Percentiles rank a stretch among this genome's conserved stretches.
Evolutionary conservation across 1,284 basidiomycete genomes (phyloP).

Genomic region (Moniliophthora roreri): DNA sequence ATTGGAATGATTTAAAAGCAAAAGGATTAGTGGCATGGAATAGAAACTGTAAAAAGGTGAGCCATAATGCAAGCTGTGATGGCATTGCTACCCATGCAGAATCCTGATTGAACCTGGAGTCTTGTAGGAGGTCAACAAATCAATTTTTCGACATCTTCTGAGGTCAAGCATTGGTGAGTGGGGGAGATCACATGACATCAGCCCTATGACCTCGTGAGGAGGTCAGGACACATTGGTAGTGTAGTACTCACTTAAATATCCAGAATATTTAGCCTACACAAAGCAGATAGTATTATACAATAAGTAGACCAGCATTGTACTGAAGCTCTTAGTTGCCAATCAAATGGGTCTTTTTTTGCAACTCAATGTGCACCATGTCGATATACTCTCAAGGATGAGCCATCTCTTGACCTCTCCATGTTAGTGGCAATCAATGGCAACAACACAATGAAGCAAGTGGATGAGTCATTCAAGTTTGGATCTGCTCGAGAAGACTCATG

Average conservation of each 20-base stretch:
- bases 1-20: too few relatives aligned
- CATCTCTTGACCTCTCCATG: neutral
- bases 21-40: too few relatives aligned
- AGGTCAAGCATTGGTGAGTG: too few relatives aligned
- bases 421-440: slow-evolving; percentile 23
- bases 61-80: too few relatives aligned
- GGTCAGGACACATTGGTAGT: neutral
- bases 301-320: neutral
- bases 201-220: too few relatives aligned
- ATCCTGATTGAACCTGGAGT: too few relatives aligned
- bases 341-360: neutral
- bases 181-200: too few relatives aligned
- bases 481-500: slow-evolving; percentile 19
- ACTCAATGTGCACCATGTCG: neutral
- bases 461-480: slow-evolving; percentile 16
- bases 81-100: too few relatives aligned
- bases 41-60: too few relatives aligned
- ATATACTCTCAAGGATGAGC: neutral
- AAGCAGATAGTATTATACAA: too few relatives aligned
- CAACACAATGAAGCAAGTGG: slow-evolving; percentile 31
- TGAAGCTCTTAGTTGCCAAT: neutral
- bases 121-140: too few relatives aligned
- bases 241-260: neutral
- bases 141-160: too few relatives aligned
- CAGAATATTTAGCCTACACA: neutral